phyloP scores from a whole-genome alignment of 1,284 basidiomycete species.

The Peniophora sp. region DNA sequence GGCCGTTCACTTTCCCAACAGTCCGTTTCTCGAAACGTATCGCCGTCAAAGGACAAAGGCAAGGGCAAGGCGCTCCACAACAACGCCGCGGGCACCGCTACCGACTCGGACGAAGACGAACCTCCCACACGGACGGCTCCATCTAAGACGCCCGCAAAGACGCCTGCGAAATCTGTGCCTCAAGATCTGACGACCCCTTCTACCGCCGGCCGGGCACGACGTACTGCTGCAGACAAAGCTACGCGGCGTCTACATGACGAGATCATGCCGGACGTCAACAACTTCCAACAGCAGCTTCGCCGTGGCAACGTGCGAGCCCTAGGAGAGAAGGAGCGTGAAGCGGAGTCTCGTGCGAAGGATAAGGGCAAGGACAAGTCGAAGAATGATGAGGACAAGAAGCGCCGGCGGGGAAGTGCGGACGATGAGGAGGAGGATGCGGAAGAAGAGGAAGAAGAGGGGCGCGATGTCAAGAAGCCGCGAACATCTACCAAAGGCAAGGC shows the following conservation, averaged over 20 bases:
- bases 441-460: constrained; percentile 21
- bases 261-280: constrained; percentile 70
- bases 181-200: constrained; percentile 3
- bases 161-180: no score
- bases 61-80: neutral
- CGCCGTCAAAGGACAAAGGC: neutral
- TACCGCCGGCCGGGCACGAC: constrained; percentile 25
- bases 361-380: constrained; percentile 14
- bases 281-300: constrained; percentile 60
- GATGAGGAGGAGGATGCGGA: constrained; percentile 21
- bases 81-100: no score
- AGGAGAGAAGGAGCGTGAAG: constrained; percentile 20
- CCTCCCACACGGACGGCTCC: no score
- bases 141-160: no score
- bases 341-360: constrained; percentile 8
- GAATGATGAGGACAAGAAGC: constrained; percentile 15
- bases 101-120: no score
- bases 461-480: constrained; percentile 26
- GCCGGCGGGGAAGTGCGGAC: constrained; percentile 16
- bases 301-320: constrained; percentile 22
- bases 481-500: constrained; percentile 9
- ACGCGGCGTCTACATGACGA: constrained; percentile 51
- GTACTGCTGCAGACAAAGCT: constrained; percentile 63
- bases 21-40: neutral
- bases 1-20: neutral